Evolutionary conservation across 371 early-diverging fungal genomes (phyloP).

Genomic region (Rhizopus delemar): DNA sequence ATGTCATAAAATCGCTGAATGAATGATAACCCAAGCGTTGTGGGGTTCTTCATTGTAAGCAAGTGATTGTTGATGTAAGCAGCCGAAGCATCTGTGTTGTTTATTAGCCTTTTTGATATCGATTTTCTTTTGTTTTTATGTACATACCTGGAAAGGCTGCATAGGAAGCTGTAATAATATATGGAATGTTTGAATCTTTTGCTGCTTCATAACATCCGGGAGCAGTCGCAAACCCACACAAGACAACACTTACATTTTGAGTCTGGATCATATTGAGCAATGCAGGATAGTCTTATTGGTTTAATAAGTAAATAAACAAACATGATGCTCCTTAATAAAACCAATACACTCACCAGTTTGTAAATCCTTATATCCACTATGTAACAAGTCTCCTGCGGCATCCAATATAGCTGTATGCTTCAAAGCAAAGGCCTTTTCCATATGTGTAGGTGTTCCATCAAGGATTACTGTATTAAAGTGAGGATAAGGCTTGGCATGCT

Average conservation of each 20-base stretch:
- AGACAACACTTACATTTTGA: slow-evolving; percentile 7
- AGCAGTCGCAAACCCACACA: slow-evolving; percentile 8
- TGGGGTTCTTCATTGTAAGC: slow-evolving; percentile 9
- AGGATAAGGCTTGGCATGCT: slow-evolving; percentile 6
- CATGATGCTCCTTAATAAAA: too few relatives aligned
- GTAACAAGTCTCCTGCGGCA: neutral
- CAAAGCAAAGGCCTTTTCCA: neutral
- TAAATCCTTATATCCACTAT: slow-evolving; percentile 1
- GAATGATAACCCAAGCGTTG: slow-evolving; percentile 14
- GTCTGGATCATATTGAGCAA: slow-evolving; percentile 1
- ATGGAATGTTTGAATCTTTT: slow-evolving; percentile 12
- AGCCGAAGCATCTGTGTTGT: slow-evolving; percentile 22
- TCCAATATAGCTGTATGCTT: slow-evolving; percentile 1
- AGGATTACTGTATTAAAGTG: slow-evolving; percentile 8
- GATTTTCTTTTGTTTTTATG: neutral
- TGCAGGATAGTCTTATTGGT: slow-evolving; percentile 3
- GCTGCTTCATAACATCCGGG: slow-evolving; percentile 14
- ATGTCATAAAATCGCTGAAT: slow-evolving; percentile 19
- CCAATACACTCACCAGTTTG: neutral
- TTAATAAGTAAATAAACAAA: neutral
- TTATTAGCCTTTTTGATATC: neutral
- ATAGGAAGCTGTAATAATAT: slow-evolving; percentile 12
- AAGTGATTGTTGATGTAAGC: slow-evolving; percentile 28
- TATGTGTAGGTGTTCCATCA: neutral
- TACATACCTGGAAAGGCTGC: slow-evolving; percentile 12